Evolutionary conservation across 2,329 filamentous ascomycete genomes (phyloP), one percentile per base, ranked within the genome.

Genomic region (Alternaria novae-zelandiae): DNA sequence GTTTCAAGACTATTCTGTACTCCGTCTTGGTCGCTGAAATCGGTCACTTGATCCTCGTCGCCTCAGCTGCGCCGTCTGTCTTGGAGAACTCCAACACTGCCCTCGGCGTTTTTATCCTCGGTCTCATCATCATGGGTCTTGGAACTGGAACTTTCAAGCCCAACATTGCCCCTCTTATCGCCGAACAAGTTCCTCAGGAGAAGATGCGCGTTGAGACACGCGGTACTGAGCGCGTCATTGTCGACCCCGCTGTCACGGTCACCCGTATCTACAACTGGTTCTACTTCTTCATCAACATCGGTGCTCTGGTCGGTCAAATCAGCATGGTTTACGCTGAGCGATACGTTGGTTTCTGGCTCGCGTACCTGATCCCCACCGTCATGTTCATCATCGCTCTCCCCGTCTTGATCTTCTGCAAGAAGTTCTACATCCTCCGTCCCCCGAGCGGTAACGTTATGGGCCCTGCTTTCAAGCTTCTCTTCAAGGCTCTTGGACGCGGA

Each of bases 131-230:
- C 65, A 89, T 91, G 64, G 89, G 89, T 63, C 75, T 91, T 12
- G 89, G 89, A 56, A 90, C 89, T 2, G 89, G 89, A 70, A 88
- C 88, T 63, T 90, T 92, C 82, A 91, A 91, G 81, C 86, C 87
- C 69, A 91, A 91, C 77, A 85, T 87, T 47, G 82, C 83, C 54
- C 85, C 85, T 49, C 72, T 87, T 63, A 78, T 83, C 44, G 89
- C 88, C 55, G 89, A 91, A 67, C 90, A 92, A 80, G 89, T 91
- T 70, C 84, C 83, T 58, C 81, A 83, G 70, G 87, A 84, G 77
- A 87, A 78, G 76, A 88, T 81, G 54, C 25, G 82, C 23, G 73
- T 82, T 53, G 82, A 81, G 70, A 68, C 69, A 46, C 78, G 82
- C 68, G 78, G 68, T 7, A 87, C 86, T 43, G 85, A 88, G 78